Percentiles rank a stretch among this genome's conserved stretches.
Evolutionary conservation across 768 basidiomycete genomes (phyloP).

Genomic region (Leccinellum rugosiceps): DNA sequence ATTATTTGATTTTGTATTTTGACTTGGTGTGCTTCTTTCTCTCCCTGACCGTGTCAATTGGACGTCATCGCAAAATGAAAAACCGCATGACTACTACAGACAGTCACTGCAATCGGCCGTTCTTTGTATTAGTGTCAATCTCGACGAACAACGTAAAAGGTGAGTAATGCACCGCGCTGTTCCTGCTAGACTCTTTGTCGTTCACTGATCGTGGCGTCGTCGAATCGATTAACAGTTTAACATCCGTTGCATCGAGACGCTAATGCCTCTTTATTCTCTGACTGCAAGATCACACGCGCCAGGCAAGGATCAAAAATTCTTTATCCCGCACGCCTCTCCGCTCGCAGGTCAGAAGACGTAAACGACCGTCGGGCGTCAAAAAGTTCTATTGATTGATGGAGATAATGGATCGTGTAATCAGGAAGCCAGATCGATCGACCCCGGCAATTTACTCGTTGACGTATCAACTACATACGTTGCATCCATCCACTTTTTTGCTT

Average conservation of each 20-base stretch:
- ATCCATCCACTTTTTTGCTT: neutral
- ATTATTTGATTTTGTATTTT: neutral
- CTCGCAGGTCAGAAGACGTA: constrained; percentile 18
- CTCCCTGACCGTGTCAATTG: constrained; percentile 15
- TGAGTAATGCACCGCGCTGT: constrained; percentile 5
- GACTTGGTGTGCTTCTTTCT: constrained; percentile 13
- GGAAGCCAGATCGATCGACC: neutral
- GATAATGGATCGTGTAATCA: neutral
- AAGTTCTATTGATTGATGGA: constrained; percentile 3
- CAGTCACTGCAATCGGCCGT: neutral
- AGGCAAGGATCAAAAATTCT: neutral
- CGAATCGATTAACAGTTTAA: constrained; percentile 2
- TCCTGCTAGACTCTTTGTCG: neutral
- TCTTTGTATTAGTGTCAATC: neutral
- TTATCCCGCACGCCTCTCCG: constrained; percentile 4
- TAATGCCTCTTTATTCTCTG: neutral
- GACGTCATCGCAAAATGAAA: constrained; percentile 14
- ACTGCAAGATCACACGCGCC: neutral
- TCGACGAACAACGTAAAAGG: constrained; percentile 18
- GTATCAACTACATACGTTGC: constrained; percentile 3
- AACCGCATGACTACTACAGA: neutral
- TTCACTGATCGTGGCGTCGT: constrained; percentile 9
- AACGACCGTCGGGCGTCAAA: neutral
- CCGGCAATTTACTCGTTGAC: neutral
- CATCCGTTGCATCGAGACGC: neutral